Evolutionary conservation across 192 early-diverging fungal genomes (phyloP).

Genomic region (Entomortierella chlamydospora): DNA sequence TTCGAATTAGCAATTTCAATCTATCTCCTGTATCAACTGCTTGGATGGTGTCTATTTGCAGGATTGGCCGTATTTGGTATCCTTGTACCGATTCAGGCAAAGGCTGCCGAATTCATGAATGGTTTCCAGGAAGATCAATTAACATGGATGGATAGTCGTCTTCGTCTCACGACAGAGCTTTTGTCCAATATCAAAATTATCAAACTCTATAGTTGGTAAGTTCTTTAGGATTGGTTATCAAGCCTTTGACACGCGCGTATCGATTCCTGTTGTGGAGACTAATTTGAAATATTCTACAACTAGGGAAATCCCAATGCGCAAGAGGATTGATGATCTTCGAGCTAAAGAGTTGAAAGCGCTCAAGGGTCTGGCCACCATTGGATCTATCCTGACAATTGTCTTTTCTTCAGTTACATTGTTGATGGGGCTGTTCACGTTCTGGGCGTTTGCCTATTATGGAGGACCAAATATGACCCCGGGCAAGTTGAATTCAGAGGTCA

Average conservation of each 20-base stretch:
- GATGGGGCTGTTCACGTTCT: conserved; percentile 37
- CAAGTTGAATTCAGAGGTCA: conserved; percentile 49
- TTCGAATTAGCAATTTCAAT: conserved; percentile 19
- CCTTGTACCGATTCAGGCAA: conserved; percentile 29
- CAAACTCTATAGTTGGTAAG: conserved; percentile 41
- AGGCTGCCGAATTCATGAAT: conserved; percentile 28
- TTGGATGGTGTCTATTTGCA: conserved; percentile 35
- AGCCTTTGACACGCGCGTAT: not conserved
- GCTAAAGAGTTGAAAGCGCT: conserved; percentile 30
- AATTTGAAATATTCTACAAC: not conserved
- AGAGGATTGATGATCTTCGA: conserved; percentile 22
- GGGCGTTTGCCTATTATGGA: conserved; percentile 20
- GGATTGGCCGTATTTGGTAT: conserved; percentile 30
- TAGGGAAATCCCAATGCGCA: conserved; percentile 37
- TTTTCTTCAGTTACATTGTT: conserved; percentile 42
- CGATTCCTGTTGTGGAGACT: not conserved
- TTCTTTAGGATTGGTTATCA: not conserved
- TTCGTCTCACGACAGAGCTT: conserved; percentile 44
- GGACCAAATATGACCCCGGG: conserved; percentile 43
- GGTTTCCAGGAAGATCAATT: conserved; percentile 19
- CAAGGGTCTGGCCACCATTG: conserved; percentile 24
- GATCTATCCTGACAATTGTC: conserved; percentile 27
- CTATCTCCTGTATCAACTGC: conserved; percentile 24
- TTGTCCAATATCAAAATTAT: conserved; percentile 48
- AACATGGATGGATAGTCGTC: conserved; percentile 34